Base-by-base conservation (phyloP, 1,284 basidiomycete species). In the Puccinia horiana region DNA sequence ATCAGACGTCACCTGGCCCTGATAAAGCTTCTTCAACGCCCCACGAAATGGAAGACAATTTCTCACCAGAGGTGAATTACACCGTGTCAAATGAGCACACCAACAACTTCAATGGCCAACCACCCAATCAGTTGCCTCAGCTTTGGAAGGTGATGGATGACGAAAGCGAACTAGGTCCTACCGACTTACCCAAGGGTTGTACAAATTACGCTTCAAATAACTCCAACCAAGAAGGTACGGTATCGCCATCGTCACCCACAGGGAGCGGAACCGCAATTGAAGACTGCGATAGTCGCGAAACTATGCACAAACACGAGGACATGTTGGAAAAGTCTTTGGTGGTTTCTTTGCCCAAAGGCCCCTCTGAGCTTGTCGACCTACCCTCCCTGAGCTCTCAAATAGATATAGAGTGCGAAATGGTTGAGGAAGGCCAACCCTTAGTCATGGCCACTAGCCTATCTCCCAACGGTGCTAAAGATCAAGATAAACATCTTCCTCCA, bases 171-270 rank as follows among this genome's bases (percentile, higher is more conserved):
- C 29, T 2, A 9, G 14, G 70, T 20, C 47, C 29, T 26, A n/a
- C 26, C 20, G 32, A 73, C 16, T 29, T 35, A 5, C 44, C 67
- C 4, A 69, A 47, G 23, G 26, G 35, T 8, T 73, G 8, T 35
- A 49, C 26, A 54, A 52, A 49, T 32, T 18, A 47, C 32, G 70
- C 70, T 8, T 54, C 42, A 37, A 54, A 18, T 23, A 37, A 54
- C 12, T 23, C 44, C 70, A 40, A 52, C 35, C 47, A 18, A 35
- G 29, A 52, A 35, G n/a, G 47, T 20, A 73, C 70, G 23, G 35
- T 37, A 54, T 73, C 49, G 20, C 26, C 70, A 23, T 40, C 70
- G n/a, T 54, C 70, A 35, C 26, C 70, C 47, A n/a, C 70, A 20
- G 47, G 47, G 8, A 54, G 49, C 29, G 44, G 70, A 23, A 35